Conservation (phyloP, 192 early-diverging fungal genomes). For the Tieghemiomyces parasiticus region DNA sequence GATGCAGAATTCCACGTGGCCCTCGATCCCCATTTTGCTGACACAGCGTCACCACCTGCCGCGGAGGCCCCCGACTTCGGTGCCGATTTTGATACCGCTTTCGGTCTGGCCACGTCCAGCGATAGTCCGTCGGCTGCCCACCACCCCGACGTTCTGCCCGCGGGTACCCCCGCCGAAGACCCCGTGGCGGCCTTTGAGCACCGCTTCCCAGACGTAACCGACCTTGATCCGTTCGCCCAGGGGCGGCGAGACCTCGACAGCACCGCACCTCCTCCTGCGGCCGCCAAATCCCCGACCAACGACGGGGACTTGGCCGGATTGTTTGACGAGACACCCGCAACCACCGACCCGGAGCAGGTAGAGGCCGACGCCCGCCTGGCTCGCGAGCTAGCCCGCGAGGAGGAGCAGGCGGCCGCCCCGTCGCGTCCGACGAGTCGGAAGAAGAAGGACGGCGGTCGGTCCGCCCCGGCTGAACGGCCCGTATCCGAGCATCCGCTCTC, state of each 20-base stretch:
- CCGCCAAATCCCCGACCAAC: background rate
- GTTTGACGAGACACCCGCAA: background rate
- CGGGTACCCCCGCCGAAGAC: constrained; percentile 16
- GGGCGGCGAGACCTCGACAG: background rate
- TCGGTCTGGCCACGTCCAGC: background rate
- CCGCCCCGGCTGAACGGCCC: background rate
- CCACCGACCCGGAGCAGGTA: background rate
- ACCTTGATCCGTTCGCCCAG: constrained; percentile 14
- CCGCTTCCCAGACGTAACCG: constrained; percentile 26
- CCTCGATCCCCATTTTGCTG: background rate
- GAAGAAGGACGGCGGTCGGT: background rate
- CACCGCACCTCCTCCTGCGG: background rate
- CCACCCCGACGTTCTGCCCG: background rate
- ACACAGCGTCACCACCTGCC: background rate
- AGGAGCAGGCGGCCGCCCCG: background rate
- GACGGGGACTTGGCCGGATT: too few species aligned
- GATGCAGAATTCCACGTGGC: background rate
- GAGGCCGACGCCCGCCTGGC: background rate
- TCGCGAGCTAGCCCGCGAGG: background rate
- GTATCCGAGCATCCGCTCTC: constrained; percentile 2
- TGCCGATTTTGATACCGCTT: constrained; percentile 7
- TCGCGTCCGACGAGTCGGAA: background rate
- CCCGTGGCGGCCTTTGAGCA: constrained; percentile 23
- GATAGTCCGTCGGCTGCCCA: background rate
- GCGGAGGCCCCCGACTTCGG: background rate